Evolutionary conservation across 768 basidiomycete species (phyloP), one percentile per base, ranked within the genome.

Genomic region (Leccinum disarticulatum): DNA sequence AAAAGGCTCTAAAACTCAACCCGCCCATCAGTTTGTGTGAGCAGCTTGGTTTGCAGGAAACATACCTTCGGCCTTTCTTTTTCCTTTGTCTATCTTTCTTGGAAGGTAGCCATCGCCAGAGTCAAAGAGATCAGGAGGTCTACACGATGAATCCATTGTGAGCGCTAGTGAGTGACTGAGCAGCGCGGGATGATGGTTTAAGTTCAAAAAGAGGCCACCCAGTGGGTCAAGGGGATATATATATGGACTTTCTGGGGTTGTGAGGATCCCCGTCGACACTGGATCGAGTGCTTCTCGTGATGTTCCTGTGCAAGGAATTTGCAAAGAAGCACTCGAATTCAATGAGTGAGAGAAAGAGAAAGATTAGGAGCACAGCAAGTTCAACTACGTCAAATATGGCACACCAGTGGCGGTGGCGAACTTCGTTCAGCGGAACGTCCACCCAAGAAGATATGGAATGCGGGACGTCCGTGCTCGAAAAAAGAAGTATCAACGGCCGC

Each of bases 31-130:
- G 36, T 14, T 14, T 28, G 19, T 6, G 19, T n/a, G 2, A 13
- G 7, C 6, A 13, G 3, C 7, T 35, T 15, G 0, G 25, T 48
- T 14, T 1, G 6, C 15, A 27, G 8, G 25, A 46, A 17, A 52
- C 57, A 19, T 13, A 65, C 67, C 68, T 31, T 64, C 55, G 0
- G 62, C 68, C 47, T 61, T 68, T 56, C 15, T 55, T 46, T 68
- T 67, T 6, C 68, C 68, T 41, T 68, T 68, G 53, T 68, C 67
- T 14, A 55, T 7, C 27, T 22, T 59, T 9, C n/a, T 54, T 15
- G 68, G 38, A 61, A 50, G 8, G 25, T 49, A 30, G 30, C 0
- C 15, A 13, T 57, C 22, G 25, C 43, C 43, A 3, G 17, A 7
- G 25, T 58, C 31, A 5, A 38, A 70, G 22, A 64, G 7, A 10